Base-by-base conservation (phyloP, 768 basidiomycete genomes). In the Serendipita vermifera region DNA sequence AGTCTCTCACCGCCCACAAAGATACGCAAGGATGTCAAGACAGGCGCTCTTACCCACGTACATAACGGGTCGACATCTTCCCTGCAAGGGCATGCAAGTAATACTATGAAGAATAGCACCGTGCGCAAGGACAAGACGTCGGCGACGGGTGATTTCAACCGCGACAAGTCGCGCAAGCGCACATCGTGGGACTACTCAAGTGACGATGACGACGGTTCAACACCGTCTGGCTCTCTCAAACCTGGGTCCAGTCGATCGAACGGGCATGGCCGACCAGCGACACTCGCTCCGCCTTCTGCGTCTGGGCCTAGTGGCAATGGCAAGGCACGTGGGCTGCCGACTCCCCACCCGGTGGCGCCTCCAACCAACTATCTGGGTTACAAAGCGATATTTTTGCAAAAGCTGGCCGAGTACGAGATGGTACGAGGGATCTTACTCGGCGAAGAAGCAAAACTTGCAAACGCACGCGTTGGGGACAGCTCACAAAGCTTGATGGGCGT, bases 331-430 rank as follows among this genome's bases (percentile, higher is more conserved):
- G 20, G 14, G 41, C 9, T 29, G n/a, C 46, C 29, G 9, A 51
- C 46, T 7, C 46, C 46, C 31, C 46, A 51, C 29, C 46, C 22
- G 9, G 27, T 51, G 20, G 20, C 46, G 9, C 46, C 46, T 17
- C 46, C 46, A 29, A 51, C 46, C 22, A 51, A 15, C 20, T 51
- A 51, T 51, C 20, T 17, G n/a, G 46, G 46, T 15, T 51, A 22
- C 46, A 51, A 51, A 29, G 46, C 46, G 24, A 29, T 51, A 15
- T 51, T 22, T 51, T 26, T 51, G 46, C 46, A 51, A 29, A 51
- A 51, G 31, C 31, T 20, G 46, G 27, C 22, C 9, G 46, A 51
- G 29, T 51, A 51, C 29, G 27, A 29, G 6, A 51, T 51, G 22
- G 9, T 51, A 29, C 20, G 15, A 26, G n/a, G 20, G 9, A 29